phyloP scores from a whole-genome alignment of 192 early-diverging fungal species.

The Mortierella alpina region DNA sequence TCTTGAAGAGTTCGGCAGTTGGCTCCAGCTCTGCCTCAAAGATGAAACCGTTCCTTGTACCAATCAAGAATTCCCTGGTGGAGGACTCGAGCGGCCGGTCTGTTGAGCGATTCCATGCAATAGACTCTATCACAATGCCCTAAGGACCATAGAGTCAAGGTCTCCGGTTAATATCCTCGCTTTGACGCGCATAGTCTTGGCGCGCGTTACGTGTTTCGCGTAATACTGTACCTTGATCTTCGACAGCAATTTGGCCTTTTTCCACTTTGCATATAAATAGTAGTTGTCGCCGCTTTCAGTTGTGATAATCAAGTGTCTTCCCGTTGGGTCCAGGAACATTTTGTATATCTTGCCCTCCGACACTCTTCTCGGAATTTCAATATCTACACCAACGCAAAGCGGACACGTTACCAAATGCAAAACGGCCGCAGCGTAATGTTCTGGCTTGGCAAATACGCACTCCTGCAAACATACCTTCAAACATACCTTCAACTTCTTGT shows the following conservation, averaged over 20 bases:
- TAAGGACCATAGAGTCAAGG: slow-evolving; percentile 28
- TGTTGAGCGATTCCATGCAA: slow-evolving; percentile 87
- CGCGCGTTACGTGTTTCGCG: neutral
- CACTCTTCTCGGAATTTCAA: slow-evolving; percentile 73
- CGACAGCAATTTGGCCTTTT: slow-evolving; percentile 80
- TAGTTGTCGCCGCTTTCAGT: slow-evolving; percentile 93
- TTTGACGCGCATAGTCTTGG: neutral
- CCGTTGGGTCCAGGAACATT: slow-evolving; percentile 89
- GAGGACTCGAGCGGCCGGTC: slow-evolving; percentile 64
- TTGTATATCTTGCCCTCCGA: slow-evolving; percentile 72
- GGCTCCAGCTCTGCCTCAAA: slow-evolving; percentile 93
- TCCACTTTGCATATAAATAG: slow-evolving; percentile 89
- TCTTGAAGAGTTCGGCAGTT: slow-evolving; percentile 84
- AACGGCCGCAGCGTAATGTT: neutral
- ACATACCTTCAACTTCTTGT: slow-evolving; percentile 78
- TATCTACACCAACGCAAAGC: slow-evolving; percentile 59
- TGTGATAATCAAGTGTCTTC: slow-evolving; percentile 88
- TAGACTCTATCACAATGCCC: slow-evolving; percentile 83
- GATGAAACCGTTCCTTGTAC: slow-evolving; percentile 86
- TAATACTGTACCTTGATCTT: slow-evolving; percentile 74
- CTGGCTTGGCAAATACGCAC: neutral
- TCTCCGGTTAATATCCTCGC: neutral
- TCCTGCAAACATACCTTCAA: neutral
- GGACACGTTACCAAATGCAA: neutral
- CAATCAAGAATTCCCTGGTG: slow-evolving; percentile 87